These are phyloP conservation scores for Pelargonium nanum DNA, from an alignment of 345 rosid genomes.

Conservation along the genomic window DNA sequence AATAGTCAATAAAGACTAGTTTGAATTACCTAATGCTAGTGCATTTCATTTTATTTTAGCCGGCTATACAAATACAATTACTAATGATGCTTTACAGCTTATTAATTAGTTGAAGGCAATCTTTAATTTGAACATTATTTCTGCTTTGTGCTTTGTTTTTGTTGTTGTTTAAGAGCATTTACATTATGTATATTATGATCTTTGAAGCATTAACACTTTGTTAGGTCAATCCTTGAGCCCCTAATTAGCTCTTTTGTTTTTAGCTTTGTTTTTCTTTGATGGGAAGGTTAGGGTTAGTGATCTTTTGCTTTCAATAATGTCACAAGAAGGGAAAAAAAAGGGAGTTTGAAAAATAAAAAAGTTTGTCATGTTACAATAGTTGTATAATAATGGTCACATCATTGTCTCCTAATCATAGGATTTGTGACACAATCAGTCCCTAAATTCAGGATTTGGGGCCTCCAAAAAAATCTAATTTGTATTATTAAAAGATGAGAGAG, in stretches of 20 bases:
- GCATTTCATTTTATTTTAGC: neutral
- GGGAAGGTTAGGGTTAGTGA: neutral
- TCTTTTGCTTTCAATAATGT: neutral
- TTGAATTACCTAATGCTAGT: no score
- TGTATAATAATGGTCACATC: neutral
- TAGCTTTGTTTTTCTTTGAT: neutral
- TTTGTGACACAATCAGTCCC: constrained; percentile 7
- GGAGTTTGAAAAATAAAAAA: neutral
- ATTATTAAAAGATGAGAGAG: neutral
- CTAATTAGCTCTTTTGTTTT: neutral
- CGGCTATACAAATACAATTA: neutral
- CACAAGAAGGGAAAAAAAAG: neutral
- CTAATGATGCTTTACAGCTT: no score
- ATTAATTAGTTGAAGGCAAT: no score
- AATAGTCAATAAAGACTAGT: no score
- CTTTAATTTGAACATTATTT: neutral
- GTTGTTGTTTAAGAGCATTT: neutral
- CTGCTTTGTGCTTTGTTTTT: neutral
- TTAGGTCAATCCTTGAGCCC: neutral
- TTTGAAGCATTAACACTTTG: constrained; percentile 1
- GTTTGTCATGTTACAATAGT: neutral
- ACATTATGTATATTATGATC: neutral
- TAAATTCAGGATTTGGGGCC: constrained; percentile 5
- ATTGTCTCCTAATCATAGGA: neutral
- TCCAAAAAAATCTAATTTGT: neutral